phyloP scores from a whole-genome alignment of 257 asterid genomes.

The Echites panduratus region DNA sequence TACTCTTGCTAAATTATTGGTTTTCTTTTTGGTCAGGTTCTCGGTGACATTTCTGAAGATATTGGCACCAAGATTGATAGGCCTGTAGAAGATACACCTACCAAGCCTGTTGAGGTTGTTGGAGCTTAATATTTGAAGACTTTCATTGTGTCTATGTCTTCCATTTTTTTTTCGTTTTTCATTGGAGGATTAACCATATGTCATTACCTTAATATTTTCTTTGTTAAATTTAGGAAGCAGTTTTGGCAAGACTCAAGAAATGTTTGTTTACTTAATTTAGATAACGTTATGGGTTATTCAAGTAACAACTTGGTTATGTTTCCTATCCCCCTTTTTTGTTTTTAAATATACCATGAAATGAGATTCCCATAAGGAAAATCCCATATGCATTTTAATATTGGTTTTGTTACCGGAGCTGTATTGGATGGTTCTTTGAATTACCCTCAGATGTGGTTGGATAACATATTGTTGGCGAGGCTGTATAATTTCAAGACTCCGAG shows the following conservation, averaged over 20 bases:
- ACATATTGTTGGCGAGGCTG: too few species aligned
- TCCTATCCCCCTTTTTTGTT: too few species aligned
- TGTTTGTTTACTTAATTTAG: background rate
- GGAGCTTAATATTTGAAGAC: too few species aligned
- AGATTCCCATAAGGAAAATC: too few species aligned
- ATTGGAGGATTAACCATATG: conserved; percentile 2
- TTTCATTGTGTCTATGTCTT: background rate
- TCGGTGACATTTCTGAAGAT: conserved; percentile 63
- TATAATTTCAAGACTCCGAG: too few species aligned
- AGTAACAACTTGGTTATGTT: too few species aligned
- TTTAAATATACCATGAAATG: too few species aligned
- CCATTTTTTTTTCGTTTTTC: background rate
- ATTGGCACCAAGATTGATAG: conserved; percentile 62
- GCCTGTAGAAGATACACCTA: conserved; percentile 52
- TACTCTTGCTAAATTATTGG: background rate
- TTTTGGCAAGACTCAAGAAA: background rate
- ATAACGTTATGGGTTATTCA: background rate
- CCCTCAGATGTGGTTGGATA: too few species aligned
- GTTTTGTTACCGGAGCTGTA: too few species aligned
- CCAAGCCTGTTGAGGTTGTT: conserved; percentile 56
- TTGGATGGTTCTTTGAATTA: too few species aligned
- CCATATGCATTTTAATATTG: too few species aligned
- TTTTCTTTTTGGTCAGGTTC: conserved; percentile 39
- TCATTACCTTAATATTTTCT: background rate
- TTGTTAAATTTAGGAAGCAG: conserved; percentile 16